Evolutionary conservation across 1,139 yeast genomes (phyloP).

Genomic region (Candida albicans): DNA sequence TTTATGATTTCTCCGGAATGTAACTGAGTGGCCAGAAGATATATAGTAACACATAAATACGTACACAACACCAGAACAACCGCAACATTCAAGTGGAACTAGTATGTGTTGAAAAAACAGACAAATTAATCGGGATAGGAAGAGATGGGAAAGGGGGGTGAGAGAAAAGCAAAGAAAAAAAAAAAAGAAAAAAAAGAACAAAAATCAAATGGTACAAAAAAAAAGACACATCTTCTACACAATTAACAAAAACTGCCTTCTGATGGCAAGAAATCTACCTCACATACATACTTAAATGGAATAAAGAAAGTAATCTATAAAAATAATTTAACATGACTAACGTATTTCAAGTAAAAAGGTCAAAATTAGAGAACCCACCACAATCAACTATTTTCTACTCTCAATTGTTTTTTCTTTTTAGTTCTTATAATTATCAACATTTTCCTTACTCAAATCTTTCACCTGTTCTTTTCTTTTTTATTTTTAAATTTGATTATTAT

Average conservation of each 20-base stretch:
- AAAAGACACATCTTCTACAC: too few species aligned
- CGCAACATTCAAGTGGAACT: too few species aligned
- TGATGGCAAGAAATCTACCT: not conserved
- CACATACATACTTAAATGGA: not conserved
- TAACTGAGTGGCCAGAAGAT: too few species aligned
- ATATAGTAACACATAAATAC: too few species aligned
- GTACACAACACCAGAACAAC: too few species aligned
- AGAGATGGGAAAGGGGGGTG: not conserved
- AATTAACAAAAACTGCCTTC: too few species aligned
- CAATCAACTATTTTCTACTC: not conserved
- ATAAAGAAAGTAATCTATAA: not conserved
- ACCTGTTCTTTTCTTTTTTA: too few species aligned
- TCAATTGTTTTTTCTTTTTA: conserved; percentile 1
- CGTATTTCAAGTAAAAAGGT: not conserved
- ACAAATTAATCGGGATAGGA: not conserved
- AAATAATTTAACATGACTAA: not conserved
- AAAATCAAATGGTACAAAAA: too few species aligned
- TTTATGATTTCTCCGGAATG: too few species aligned
- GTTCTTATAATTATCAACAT: not conserved
- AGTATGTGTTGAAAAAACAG: not conserved
- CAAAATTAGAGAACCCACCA: too few species aligned
- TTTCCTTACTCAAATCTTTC: too few species aligned
- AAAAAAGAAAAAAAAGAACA: not conserved
- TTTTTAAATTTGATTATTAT: too few species aligned
- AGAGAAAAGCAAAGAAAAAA: not conserved